Base-by-base conservation (phyloP, 768 basidiomycete species). In the Mycena chlorophos region DNA sequence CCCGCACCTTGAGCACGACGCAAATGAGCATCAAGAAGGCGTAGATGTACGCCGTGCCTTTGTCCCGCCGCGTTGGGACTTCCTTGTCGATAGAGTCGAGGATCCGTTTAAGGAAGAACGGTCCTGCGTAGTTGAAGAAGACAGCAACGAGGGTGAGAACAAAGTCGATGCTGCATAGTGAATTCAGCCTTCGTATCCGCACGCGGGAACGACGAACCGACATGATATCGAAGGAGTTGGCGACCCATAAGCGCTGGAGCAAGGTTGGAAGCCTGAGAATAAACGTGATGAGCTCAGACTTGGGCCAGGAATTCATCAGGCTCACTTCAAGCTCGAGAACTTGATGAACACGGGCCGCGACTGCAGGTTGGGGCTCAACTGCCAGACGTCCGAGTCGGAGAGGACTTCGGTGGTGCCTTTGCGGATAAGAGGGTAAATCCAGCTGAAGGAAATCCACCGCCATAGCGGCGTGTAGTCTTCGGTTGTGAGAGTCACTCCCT, bases 381-480 rank as follows among this genome's bases (percentile, higher is more conserved):
- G 56, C 86, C 87, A 89, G 1, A 91, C 82, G 54, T 91, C 88
- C 1, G 51, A 52, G n/a, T 37, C 8, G 20, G 14, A 43, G 38
- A 27, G 3, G 17, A 34, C 22, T 20, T 16, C 17, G 30, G 5
- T 1, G 28, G 37, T 19, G 27, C 54, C 60, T 69, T 27, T 58
- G 78, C 75, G 3, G 29, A 90, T 73, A 14, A 87, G 75, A 4
- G 86, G 86, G 45, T 80, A 75, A 28, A 89, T 72, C 87, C 88
- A 90, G 30, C 65, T 71, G 62, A 91, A 90, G 0, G 87, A 82
- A 0, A 83, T 70, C 90, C 90, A 91, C 37, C 80, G 79, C 73
- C 80, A 82, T 14, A 93, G 75, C 1, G 84, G 73, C 0, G 86
- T 84, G 64, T 91, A 91, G 61, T 92, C 90, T 65, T 93, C 91